Base-by-base conservation (phyloP, 2,329 filamentous ascomycete species). In the Clonostachys byssicola region DNA sequence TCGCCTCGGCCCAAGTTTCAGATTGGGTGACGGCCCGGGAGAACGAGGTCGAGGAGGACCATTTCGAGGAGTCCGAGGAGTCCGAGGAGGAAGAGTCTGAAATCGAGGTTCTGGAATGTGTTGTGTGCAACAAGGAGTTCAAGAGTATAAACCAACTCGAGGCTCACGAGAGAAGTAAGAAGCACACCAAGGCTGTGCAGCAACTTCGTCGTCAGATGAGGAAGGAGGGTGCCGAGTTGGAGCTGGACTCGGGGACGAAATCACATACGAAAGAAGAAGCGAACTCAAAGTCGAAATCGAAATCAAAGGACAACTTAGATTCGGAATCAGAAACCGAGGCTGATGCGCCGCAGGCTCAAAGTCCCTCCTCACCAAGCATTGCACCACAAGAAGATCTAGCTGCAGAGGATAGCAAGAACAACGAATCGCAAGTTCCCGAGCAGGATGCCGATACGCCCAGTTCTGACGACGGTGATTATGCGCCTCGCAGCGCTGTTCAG, bases 131-230 rank as follows among this genome's bases (percentile, higher is more conserved):
- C 54, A 89, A 88, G 54, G 77, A 70, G 0, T 99, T 97, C 68
- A 81, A 96, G 67, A 97, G 92, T 59, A 88, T 95, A 61, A 91
- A 90, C 54, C 92, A 97, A 60, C 91, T 88, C 51, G 85, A 95
- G 58, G 86, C 88, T 4, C 94, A 99, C 59, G 92, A 96, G 69
- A 90, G 87, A 70, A 97, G 92, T 74, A 99, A 96, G 65, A 99
- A 97, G 67, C 94, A 99, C 59, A 68, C 85, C 51, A 97, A 96
- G 62, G 86, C 90, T 3, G 78, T 96, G 7, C 85, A 92, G 54
- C 81, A 91, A 51, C 68, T 99, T 38, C 83, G 83, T 57, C 78
- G 81, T 58, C 85, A 94, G 62, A 95, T 99, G 91, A 81, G 78
- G 56, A 83, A 85, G 56, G 88, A 99, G 58, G 86, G 92, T 57